Evolutionary conservation across 768 basidiomycete species (phyloP), one percentile per base, ranked within the genome.

Genomic region (Auricularia sp.): DNA sequence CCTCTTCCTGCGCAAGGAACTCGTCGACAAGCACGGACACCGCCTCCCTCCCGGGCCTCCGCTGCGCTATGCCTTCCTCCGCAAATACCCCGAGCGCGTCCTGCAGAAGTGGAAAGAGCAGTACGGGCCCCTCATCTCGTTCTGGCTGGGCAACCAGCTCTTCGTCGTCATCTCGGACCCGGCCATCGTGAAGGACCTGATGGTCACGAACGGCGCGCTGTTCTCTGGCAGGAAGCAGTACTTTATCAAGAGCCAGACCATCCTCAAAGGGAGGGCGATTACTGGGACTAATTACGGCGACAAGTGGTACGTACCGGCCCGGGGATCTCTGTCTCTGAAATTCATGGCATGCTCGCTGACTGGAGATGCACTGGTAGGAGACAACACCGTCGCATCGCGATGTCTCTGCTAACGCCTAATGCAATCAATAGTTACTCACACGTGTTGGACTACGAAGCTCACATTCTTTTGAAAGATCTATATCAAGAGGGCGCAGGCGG

Each of bases 111-210:
- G 80, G 80, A 74, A 77, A 1, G 75, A 76, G 64, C 74, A 75
- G 62, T 81, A 75, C 63, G 81, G 81, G 0, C 70, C 78, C 0
- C 64, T 82, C 11, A 80, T 76, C 66, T 81, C 81, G 4, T 64
- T 82, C 62, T 78, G 75, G 75, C 73, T 82, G n/a, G 81, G 81
- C 18, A 76, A 79, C 65, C 80, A 80, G 66, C 77, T 80, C n/a
- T 79, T 80, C 67, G 74, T 82, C 61, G 70, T 80, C 47, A 64
- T 82, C 36, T 80, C 79, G 3, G 79, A 80, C 66, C 75, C 80
- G 3, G 71, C 72, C 23, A 73, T 81, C 11, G 80, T 74, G 0
- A 77, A 77, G 61, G 80, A 81, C 64, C 72, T 82, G 36, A 69
- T 81, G 68, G 76, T 81, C 29, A 76, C 75, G 23, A 78, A 80